Base-by-base conservation (phyloP, 108 stramenopile species). In the Fragilariopsis cylindrus region DNA sequence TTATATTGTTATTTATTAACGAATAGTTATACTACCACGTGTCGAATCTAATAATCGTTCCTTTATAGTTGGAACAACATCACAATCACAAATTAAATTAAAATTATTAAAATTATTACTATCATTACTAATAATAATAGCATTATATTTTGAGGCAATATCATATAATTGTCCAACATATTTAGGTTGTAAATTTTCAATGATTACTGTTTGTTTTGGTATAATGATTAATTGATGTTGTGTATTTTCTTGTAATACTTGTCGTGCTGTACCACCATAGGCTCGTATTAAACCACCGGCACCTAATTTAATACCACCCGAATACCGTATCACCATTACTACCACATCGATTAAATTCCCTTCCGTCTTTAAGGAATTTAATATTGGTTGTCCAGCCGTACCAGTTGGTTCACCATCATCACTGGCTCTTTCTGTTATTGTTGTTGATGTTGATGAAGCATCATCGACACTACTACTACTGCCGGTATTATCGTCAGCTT, bases 351-450 rank as follows among this genome's bases (percentile, higher is more conserved):
- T 78, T 53, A 95, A 76, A 6, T 65, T 81, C 0, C 55, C 70
- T 19, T 57, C 70, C 1, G 70, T 56, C 39, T 30, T 18, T 21
- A 73, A 46, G 46, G 54, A 44, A 62, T 64, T 79, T 48, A 93
- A 62, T 16, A 93, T 93, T 7, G 92, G 92, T 43, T 49, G 60
- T 1, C 92, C 94, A 1, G 90, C 92, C 13, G 94, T 96, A 0
- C 94, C 94, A 8, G 90, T 83, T 2, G 94, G 94, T 77, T 96
- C 94, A 13, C 94, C 94, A 69, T 93, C 92, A 72, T 96, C 94
- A 16, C 84, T 87, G 48, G 75, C 86, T 65, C 92, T 82, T 79
- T 92, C 92, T 57, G 82, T 77, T 4, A 71, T 62, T 55, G 85
- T 81, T 47, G 63, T 21, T 30, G 30, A 30, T 30, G 30, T 42